Base-by-base conservation (phyloP, 2,329 filamentous ascomycete genomes). In the Acrocalymma vagum region DNA sequence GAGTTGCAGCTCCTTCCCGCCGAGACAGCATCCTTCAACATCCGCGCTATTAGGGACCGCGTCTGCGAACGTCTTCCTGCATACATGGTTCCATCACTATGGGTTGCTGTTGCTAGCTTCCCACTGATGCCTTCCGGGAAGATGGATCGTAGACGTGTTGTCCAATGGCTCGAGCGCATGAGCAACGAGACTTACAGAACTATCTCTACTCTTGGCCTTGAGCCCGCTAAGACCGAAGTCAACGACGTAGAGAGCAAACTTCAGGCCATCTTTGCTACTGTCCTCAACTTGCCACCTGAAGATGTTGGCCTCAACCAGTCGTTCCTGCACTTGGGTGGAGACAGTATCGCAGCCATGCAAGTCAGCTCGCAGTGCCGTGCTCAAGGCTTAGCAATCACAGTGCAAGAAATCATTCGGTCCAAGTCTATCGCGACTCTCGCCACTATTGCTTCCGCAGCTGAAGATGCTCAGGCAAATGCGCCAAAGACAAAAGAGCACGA, bases 341-440 rank as follows among this genome's bases (percentile, higher is more conserved):
- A 69, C 31, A 62, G 57, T 4, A 69, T 69, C 37, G 58, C 63
- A 23, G 64, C 64, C 4, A 69, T 69, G 63, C 63, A 66, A 38
- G 62, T 66, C 14, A 62, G 57, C 1, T 64, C 62, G 3, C 56
- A 61, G 32, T 65, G 62, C 27, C 60, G 62, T 15, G 52, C 61
- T 4, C 53, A 65, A 24, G 61, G 59, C 7, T 38, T 66, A 14
- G 53, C 58, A 3, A 53, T 66, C 17, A 63, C 51, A 13, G 63
- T 67, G 10, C 63, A 67, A 27, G 59, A 67, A 15, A 60, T 67
- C 29, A 65, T 67, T 16, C 52, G 62, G 3, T 55, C 58, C 3
- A 66, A 63, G 25, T 67, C 63, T 0, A 65, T 67, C 17, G 48
- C 53, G 4, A 51, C 41, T 11, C 50, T 67, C 13, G 61, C 63